Conservation (phyloP, 2,329 filamentous ascomycete genomes). For the Neocatenulostroma microsporum region DNA sequence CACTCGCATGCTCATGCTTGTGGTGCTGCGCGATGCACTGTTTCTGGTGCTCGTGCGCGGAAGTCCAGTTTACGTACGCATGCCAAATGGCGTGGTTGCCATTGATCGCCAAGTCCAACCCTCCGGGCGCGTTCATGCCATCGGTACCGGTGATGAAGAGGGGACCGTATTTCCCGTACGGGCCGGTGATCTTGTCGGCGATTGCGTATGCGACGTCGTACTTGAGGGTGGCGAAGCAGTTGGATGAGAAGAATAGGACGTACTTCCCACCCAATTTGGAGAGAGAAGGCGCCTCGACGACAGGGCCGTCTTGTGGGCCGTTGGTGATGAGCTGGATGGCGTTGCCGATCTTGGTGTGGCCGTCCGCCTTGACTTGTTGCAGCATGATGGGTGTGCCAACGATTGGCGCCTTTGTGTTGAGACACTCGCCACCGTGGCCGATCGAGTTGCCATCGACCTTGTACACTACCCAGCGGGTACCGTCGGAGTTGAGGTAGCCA, state of each 20-base stretch:
- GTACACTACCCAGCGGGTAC: constrained; percentile 22
- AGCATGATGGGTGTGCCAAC: constrained; percentile 24
- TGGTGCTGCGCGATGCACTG: constrained; percentile 7
- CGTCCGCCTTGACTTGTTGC: constrained; percentile 21
- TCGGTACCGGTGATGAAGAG: constrained; percentile 20
- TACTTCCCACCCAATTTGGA: constrained; percentile 23
- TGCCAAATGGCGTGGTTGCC: constrained; percentile 27
- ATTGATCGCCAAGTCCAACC: constrained; percentile 25
- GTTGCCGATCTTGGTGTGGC: constrained; percentile 18
- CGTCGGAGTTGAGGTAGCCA: constrained; percentile 18
- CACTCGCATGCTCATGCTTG: background rate
- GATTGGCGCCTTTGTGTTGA: constrained; percentile 20
- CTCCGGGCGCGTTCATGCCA: constrained; percentile 24
- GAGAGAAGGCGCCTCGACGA: constrained; percentile 27
- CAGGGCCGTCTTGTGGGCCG: constrained; percentile 22
- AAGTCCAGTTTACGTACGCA: constrained; percentile 15
- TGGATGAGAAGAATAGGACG: constrained; percentile 25
- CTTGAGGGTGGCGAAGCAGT: constrained; percentile 22
- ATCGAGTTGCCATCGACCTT: constrained; percentile 27
- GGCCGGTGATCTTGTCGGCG: constrained; percentile 18
- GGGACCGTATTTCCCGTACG: constrained; percentile 18
- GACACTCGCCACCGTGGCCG: constrained; percentile 21
- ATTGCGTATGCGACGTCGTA: constrained; percentile 27
- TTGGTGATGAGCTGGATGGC: constrained; percentile 22
- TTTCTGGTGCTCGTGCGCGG: constrained; percentile 12